phyloP scores from a whole-genome alignment of 257 asterid genomes.

The Vinca minor region DNA sequence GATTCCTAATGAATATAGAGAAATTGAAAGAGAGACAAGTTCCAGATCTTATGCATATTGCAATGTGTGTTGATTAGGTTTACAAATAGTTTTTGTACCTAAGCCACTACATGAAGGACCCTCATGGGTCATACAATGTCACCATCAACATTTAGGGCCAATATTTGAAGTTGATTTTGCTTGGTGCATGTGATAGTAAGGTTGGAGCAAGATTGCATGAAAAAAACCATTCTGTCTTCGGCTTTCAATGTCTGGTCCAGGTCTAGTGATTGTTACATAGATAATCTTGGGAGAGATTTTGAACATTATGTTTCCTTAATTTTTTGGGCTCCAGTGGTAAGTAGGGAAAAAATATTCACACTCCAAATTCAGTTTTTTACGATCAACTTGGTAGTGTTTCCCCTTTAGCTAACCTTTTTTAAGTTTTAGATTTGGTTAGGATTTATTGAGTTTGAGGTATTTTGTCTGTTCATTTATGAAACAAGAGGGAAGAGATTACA shows the following conservation, averaged over 20 bases:
- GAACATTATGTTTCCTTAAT: too few relatives aligned
- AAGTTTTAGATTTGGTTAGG: too few relatives aligned
- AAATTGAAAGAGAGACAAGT: not conserved
- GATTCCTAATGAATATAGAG: not conserved
- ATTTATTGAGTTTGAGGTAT: too few relatives aligned
- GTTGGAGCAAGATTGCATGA: not conserved
- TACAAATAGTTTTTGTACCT: not conserved
- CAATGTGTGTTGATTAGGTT: not conserved
- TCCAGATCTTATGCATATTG: not conserved
- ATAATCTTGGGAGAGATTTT: not conserved
- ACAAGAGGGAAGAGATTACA: too few relatives aligned
- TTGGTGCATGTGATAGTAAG: not conserved
- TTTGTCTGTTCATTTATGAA: too few relatives aligned
- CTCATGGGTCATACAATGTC: slow-evolving; percentile 5
- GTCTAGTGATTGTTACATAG: not conserved
- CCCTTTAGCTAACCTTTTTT: too few relatives aligned
- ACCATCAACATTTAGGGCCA: not conserved
- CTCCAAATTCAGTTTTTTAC: too few relatives aligned
- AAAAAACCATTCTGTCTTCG: not conserved
- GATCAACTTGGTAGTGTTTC: too few relatives aligned
- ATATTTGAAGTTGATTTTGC: not conserved
- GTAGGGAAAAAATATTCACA: too few relatives aligned
- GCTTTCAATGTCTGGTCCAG: not conserved
- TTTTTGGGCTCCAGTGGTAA: too few relatives aligned
- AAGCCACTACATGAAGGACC: slow-evolving; percentile 3